Conservation (phyloP, 257 asterid genomes). For the Solanum clarkiae region DNA sequence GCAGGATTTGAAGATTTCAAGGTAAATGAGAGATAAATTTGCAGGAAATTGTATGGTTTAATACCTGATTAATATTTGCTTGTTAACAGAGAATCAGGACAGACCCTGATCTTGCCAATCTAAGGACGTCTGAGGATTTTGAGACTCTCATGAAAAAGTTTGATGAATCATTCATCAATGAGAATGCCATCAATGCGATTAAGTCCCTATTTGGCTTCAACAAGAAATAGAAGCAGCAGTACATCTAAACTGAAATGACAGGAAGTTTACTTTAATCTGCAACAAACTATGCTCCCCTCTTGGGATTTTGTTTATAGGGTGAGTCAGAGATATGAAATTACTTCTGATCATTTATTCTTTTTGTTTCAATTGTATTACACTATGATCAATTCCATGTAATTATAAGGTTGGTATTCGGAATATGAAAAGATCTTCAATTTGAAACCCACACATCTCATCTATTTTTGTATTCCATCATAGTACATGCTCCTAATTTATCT, state of each 20-base stretch:
- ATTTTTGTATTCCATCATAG: neutral
- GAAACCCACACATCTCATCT: neutral
- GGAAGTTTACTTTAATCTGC: neutral
- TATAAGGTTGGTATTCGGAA: neutral
- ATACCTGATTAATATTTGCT: neutral
- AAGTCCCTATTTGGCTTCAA: conserved; percentile 79
- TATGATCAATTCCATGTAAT: neutral
- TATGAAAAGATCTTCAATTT: neutral
- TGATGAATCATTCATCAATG: conserved; percentile 89
- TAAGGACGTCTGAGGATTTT: conserved; percentile 55
- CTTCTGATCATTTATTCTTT: neutral
- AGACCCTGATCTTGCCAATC: conserved; percentile 75
- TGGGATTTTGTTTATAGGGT: neutral
- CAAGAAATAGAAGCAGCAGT: conserved; percentile 29
- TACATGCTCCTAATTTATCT: neutral
- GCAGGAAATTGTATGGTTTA: neutral
- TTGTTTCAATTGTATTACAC: neutral
- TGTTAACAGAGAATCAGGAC: conserved; percentile 60
- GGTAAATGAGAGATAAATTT: conserved; percentile 12
- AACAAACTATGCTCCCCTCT: neutral
- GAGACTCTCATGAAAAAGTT: conserved; percentile 61
- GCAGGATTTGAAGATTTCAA: conserved; percentile 65
- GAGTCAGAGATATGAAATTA: neutral
- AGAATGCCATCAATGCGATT: conserved; percentile 80
- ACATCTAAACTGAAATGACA: neutral